These are phyloP conservation scores for Irpex sp. DNA, from an alignment of 1,284 basidiomycete genomes.

Conservation along the genomic window DNA sequence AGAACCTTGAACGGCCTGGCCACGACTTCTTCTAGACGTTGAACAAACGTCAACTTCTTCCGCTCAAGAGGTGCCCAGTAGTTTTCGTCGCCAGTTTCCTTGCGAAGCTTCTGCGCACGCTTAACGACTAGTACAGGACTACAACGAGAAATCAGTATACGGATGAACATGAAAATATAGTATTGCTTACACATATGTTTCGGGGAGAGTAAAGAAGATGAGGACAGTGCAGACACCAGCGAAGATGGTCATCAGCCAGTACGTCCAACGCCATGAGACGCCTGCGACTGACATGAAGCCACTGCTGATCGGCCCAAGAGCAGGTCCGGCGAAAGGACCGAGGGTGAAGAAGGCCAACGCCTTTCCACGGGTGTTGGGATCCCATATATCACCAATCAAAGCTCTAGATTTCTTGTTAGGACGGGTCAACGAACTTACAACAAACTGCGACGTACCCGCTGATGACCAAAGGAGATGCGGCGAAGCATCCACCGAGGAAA, in stretches of 20 bases:
- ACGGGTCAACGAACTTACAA: background rate
- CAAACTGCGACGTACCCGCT: constrained; percentile 24
- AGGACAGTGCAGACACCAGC: constrained; percentile 44
- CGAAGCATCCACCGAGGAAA: constrained; percentile 29
- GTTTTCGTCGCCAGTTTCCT: constrained; percentile 50
- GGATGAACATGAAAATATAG: background rate
- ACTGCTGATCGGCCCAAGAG: constrained; percentile 62
- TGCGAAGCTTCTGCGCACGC: constrained; percentile 29
- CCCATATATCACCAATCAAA: constrained; percentile 33
- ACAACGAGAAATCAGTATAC: background rate
- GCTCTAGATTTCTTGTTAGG: constrained; percentile 21
- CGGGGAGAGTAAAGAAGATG: constrained; percentile 69
- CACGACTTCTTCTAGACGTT: constrained; percentile 30
- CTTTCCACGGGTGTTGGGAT: constrained; percentile 31
- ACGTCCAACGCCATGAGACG: constrained; percentile 70
- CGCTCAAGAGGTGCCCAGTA: constrained; percentile 44
- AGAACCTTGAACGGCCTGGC: constrained; percentile 40
- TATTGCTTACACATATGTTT: constrained; percentile 56
- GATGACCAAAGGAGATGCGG: constrained; percentile 27
- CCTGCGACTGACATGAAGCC: constrained; percentile 48
- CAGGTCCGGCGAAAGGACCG: constrained; percentile 78
- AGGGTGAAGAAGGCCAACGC: constrained; percentile 32
- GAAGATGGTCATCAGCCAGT: constrained; percentile 74
- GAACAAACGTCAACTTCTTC: constrained; percentile 27
- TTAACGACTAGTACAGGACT: constrained; percentile 46